A percentile compares a stretch with the other conserved stretches of the same genome.
phyloP scores from a whole-genome alignment of 768 basidiomycete genomes.

The Lanmaoa pseudosensibilis region DNA sequence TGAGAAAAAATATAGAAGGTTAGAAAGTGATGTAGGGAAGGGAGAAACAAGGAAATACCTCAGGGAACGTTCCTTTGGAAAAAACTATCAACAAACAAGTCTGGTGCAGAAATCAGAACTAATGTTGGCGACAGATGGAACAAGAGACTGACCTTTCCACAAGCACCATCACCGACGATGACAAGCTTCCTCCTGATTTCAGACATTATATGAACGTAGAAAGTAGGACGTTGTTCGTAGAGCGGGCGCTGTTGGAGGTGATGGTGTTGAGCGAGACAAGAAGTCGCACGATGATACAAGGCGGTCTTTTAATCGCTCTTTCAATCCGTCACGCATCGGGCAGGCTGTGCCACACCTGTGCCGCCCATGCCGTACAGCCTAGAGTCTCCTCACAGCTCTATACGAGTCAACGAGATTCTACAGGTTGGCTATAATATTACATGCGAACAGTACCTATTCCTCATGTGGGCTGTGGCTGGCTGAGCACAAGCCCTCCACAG shows the following conservation, averaged over 20 bases:
- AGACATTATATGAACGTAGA: conserved; percentile 64
- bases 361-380: conserved; percentile 23
- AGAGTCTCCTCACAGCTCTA: background rate
- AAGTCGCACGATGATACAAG: conserved; percentile 38
- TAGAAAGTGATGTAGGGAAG: background rate
- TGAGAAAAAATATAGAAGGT: conserved; percentile 31
- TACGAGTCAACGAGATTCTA: background rate
- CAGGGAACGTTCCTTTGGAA: conserved; percentile 95
- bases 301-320: conserved; percentile 37
- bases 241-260: conserved; percentile 38
- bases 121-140: conserved; percentile 6
- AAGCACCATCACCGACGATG: conserved; percentile 98
- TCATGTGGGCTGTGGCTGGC: background rate
- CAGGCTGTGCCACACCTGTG: conserved; percentile 35
- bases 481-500: conserved; percentile 28
- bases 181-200: conserved; percentile 99
- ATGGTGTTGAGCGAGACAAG: conserved; percentile 42
- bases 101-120: conserved; percentile 39
- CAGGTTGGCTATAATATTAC: conserved; percentile 3
- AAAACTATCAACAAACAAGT: conserved; percentile 95
- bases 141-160: conserved; percentile 69
- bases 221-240: conserved; percentile 31
- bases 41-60: conserved; percentile 49
- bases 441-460: background rate
- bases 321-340: conserved; percentile 26